Percentiles rank a stretch among this genome's conserved stretches.
Evolutionary conservation across 257 asterid species (phyloP).

Genomic region (Solanum verrucosum): DNA sequence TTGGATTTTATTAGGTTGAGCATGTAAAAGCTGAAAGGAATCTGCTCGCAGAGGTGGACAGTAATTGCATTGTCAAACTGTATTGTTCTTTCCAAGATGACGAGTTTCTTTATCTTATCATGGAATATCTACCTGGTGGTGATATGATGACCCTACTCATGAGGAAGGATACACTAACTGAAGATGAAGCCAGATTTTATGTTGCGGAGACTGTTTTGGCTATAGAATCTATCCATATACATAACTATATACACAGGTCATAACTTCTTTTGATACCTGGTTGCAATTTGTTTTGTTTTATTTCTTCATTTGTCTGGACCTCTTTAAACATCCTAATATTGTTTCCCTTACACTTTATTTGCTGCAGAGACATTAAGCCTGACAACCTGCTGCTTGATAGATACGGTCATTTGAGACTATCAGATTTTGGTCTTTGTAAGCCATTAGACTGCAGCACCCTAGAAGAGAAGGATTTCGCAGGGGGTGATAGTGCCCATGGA

Average conservation of each 20-base stretch:
- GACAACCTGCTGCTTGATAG: slow-evolving; percentile 94
- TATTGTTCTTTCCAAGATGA: slow-evolving; percentile 94
- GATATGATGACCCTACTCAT: slow-evolving; percentile 92
- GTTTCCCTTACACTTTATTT: slow-evolving; percentile 6
- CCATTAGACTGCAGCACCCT: slow-evolving; percentile 89
- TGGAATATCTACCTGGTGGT: slow-evolving; percentile 98
- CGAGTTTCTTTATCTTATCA: slow-evolving; percentile 77
- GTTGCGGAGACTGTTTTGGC: slow-evolving; percentile 89
- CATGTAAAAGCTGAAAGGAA: slow-evolving; percentile 97
- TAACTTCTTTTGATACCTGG: slow-evolving; percentile 13
- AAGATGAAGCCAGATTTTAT: slow-evolving; percentile 84
- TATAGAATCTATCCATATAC: slow-evolving; percentile 84
- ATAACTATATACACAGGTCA: slow-evolving; percentile 81
- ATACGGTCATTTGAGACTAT: slow-evolving; percentile 79
- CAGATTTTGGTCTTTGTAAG: slow-evolving; percentile 97
- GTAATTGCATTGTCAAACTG: slow-evolving; percentile 87
- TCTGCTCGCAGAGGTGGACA: slow-evolving; percentile 92
- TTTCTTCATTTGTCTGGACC: neutral
- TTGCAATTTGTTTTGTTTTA: slow-evolving; percentile 2
- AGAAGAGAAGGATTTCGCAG: slow-evolving; percentile 69
- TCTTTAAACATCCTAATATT: slow-evolving; percentile 20
- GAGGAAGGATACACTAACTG: slow-evolving; percentile 82
- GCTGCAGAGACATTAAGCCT: slow-evolving; percentile 86
- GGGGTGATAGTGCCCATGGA: slow-evolving; percentile 41
- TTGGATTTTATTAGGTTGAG: slow-evolving; percentile 55